Evolutionary conservation across 139 green algal species (phyloP).

Genomic region (Edaphochlamys debaryana): DNA sequence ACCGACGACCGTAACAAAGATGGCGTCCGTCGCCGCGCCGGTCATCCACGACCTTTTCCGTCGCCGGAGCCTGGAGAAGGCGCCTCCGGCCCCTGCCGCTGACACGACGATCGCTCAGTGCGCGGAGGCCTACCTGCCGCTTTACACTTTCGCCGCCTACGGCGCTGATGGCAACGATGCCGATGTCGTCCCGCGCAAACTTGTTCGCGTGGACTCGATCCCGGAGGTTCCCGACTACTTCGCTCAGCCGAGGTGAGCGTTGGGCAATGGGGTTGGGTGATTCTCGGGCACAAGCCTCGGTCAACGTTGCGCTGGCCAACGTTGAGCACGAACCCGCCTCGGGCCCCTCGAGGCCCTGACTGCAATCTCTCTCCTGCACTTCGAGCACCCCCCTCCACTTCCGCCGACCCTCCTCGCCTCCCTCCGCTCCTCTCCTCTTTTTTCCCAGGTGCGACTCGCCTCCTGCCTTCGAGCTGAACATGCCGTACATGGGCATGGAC

Average conservation of each 20-base stretch:
- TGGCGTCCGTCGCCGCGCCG: no score
- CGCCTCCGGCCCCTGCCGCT: no score
- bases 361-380: background rate
- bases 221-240: background rate
- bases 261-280: background rate
- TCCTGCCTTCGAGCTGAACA: background rate
- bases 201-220: conserved; percentile 13
- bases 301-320: no score
- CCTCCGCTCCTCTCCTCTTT: background rate
- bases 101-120: background rate
- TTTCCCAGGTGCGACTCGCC: conserved; percentile 9
- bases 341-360: no score
- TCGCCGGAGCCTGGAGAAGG: no score
- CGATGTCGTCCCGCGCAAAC: background rate
- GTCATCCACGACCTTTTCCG: no score
- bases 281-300: no score
- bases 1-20: no score
- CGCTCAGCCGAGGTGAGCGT: background rate
- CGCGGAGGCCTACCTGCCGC: background rate
- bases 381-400: no score
- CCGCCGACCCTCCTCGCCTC: background rate
- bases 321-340: no score
- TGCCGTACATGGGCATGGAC: background rate
- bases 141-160: background rate
- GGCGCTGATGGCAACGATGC: background rate